Evolutionary conservation across 225 moss, liverwort and hornwort species (phyloP), one percentile per base, ranked within the genome.

Genomic region (Neckera pumila): DNA sequence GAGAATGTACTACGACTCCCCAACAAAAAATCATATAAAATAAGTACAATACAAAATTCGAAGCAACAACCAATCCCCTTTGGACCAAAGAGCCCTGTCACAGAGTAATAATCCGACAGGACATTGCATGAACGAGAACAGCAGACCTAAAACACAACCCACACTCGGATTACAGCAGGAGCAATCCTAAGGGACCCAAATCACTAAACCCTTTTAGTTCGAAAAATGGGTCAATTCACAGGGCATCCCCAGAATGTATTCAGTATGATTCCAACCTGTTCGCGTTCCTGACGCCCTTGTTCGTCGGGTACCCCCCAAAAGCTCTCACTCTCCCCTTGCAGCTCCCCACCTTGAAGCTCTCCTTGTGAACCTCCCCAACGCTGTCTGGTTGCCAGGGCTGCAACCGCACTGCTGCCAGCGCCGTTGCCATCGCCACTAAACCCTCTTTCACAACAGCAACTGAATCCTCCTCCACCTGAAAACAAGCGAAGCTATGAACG

Each of bases 361-460:
- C 76, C 88, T 65, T 82, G 87, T 49, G 80, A 30, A 76, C 62
- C 17, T 66, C n/a, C 42, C 61, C 78, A 22, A 60, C 81, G n/a
- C 45, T 85, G 88, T 88, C 88, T 42, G 66, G 87, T 84, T 84
- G 84, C 84, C 88, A 82, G 51, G 87, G 88, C 85, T 87, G 93
- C 93, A 90, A 85, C 89, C 90, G 93, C 89, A 82, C 86, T 76
- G 90, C 90, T 75, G 88, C 92, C 87, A 93, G 89, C 81, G 92
- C 89, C 83, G 92, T 83, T 84, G 92, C 90, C 93, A 92, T 92
- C 82, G 61, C 43, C 83, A 56, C 21, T 6, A 71, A 87, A 89
- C 57, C 82, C 82, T 53, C 74, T 10, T 72, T 53, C 74, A 16
- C 80, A 56, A n/a, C 53, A 27, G 66, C 82, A 51, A 17, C 34